phyloP scores from a whole-genome alignment of 1,284 basidiomycete species.

The Microbotryomycetes sp. region DNA sequence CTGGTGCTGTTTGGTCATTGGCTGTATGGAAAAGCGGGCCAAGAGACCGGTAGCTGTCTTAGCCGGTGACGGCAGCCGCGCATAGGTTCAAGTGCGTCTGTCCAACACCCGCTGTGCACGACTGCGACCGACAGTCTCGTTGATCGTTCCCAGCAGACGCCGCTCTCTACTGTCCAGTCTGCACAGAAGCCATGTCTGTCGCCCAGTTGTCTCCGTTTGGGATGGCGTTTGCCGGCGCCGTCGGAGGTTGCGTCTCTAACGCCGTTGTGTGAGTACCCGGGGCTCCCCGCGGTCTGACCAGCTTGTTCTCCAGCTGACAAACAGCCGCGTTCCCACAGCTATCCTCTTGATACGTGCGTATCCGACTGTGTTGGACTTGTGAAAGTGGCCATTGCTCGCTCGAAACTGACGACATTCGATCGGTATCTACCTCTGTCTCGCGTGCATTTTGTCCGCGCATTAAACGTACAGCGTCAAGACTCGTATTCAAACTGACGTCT shows the following conservation, averaged over 20 bases:
- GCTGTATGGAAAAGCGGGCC: too few relatives aligned
- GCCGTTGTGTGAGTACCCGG: constrained; percentile 60
- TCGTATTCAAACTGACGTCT: constrained; percentile 67
- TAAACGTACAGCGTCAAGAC: constrained; percentile 72
- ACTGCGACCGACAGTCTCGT: too few relatives aligned
- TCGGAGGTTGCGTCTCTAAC: constrained; percentile 86
- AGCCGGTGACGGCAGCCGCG: too few relatives aligned
- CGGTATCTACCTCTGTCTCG: too few relatives aligned
- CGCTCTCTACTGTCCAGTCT: too few relatives aligned
- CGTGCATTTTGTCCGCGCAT: not conserved
- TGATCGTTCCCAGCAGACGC: too few relatives aligned
- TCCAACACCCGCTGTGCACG: too few relatives aligned
- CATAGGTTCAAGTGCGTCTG: too few relatives aligned
- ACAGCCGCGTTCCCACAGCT: constrained; percentile 49
- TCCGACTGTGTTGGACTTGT: not conserved
- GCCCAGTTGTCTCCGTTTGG: constrained; percentile 60
- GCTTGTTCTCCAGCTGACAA: not conserved
- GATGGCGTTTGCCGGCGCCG: constrained; percentile 85
- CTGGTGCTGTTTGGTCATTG: too few relatives aligned
- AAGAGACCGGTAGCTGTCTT: too few relatives aligned
- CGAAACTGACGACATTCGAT: not conserved
- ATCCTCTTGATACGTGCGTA: constrained; percentile 75
- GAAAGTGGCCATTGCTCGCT: not conserved
- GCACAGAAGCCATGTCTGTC: not conserved
- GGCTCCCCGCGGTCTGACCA: not conserved